Percentiles rank a stretch among this genome's conserved stretches.
phyloP scores from a whole-genome alignment of 495 filamentous ascomycete genomes.

The Lasiosphaeria ovina region DNA sequence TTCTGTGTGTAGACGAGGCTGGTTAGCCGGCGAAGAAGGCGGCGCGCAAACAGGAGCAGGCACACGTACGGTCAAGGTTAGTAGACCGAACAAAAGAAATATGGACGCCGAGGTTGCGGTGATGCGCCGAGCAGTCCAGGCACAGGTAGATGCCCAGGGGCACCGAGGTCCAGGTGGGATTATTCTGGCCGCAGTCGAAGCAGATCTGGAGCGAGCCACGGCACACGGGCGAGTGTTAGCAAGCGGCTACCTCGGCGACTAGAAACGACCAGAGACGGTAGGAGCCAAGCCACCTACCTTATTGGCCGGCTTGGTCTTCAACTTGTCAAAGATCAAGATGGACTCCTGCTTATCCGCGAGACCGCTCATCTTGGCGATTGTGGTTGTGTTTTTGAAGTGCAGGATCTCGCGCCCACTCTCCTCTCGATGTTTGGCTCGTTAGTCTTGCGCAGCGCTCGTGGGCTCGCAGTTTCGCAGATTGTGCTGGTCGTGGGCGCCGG shows the following conservation, averaged over 20 bases:
- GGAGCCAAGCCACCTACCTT: constrained; percentile 57
- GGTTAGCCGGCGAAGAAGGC: neutral
- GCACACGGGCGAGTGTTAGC: constrained; percentile 6
- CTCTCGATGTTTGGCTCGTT: neutral
- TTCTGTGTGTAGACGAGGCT: constrained; percentile 51
- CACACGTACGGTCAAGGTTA: constrained; percentile 87
- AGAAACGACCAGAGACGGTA: neutral
- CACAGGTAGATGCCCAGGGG: constrained; percentile 97
- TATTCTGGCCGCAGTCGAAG: constrained; percentile 95
- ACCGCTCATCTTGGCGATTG: constrained; percentile 63
- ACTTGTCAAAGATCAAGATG: constrained; percentile 96
- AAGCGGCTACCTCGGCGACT: neutral
- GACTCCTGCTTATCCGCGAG: constrained; percentile 89
- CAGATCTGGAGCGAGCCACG: constrained; percentile 61
- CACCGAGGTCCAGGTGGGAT: constrained; percentile 97
- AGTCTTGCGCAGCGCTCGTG: neutral
- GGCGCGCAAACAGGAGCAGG: neutral
- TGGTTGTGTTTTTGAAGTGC: neutral
- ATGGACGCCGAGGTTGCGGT: constrained; percentile 88
- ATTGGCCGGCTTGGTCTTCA: constrained; percentile 90
- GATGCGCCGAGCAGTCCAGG: constrained; percentile 91
- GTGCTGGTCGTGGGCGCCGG: neutral
- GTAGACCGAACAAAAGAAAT: constrained; percentile 98
- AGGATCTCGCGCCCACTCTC: no score
- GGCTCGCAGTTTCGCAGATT: neutral